Evolutionary conservation across 2,329 filamentous ascomycete genomes (phyloP).

Genomic region (Paecilomyces sp.): DNA sequence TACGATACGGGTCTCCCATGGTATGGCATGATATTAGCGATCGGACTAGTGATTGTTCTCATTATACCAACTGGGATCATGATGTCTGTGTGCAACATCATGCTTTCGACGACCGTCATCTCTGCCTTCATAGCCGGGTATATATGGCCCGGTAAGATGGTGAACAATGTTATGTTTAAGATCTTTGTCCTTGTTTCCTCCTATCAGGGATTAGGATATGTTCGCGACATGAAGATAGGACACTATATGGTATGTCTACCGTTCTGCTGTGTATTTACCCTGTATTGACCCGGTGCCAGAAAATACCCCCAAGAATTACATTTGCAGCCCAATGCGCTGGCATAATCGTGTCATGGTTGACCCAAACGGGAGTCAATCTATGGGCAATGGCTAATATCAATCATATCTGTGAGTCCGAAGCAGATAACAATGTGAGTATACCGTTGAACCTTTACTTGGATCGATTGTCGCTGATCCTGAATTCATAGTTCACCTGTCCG

Average conservation of each 20-base stretch:
- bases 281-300: constrained; percentile 9
- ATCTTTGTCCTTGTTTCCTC: constrained; percentile 15
- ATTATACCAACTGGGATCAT: constrained; percentile 13
- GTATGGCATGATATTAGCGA: constrained; percentile 11
- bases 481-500: not conserved
- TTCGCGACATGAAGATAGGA: constrained; percentile 41
- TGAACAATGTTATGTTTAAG: constrained; percentile 21
- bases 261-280: not conserved
- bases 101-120: constrained; percentile 7
- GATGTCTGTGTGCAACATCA: constrained; percentile 12
- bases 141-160: constrained; percentile 22
- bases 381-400: constrained; percentile 25
- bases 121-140: constrained; percentile 18
- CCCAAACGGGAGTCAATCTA: constrained; percentile 22
- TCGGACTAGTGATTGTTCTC: constrained; percentile 8
- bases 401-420: constrained; percentile 26
- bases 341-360: constrained; percentile 36
- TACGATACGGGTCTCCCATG: constrained; percentile 4
- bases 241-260: constrained; percentile 32
- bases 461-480: not conserved
- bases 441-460: not conserved
- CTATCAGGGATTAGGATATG: constrained; percentile 17
- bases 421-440: constrained; percentile 1
- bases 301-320: constrained; percentile 37
- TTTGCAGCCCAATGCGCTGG: constrained; percentile 40